These are phyloP conservation scores for Blastobotrys indianensis DNA, from an alignment of 1,139 yeast genomes.

Conservation along the genomic window DNA sequence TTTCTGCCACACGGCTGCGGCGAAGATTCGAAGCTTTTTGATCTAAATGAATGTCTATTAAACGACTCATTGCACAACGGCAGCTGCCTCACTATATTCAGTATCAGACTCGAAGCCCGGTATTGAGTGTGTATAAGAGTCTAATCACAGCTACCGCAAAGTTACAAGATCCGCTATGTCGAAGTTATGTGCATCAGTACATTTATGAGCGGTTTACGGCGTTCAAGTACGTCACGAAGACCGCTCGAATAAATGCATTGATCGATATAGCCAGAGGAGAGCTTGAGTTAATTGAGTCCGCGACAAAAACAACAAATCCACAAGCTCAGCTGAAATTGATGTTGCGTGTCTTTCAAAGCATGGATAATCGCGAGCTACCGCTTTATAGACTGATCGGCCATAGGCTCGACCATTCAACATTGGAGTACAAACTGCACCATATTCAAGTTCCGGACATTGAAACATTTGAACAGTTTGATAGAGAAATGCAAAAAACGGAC, in stretches of 20 bases:
- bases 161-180: constrained; percentile 23
- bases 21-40: too few relatives aligned
- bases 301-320: too few relatives aligned
- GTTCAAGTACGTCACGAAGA: constrained; percentile 18
- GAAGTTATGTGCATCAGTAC: constrained; percentile 16
- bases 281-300: constrained; percentile 8
- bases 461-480: constrained; percentile 11
- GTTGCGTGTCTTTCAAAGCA: constrained; percentile 15
- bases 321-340: constrained; percentile 14
- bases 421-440: constrained; percentile 15
- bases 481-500: constrained; percentile 2
- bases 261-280: constrained; percentile 14
- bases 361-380: constrained; percentile 20
- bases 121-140: constrained; percentile 17
- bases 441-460: constrained; percentile 16
- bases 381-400: constrained; percentile 14
- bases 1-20: too few relatives aligned
- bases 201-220: constrained; percentile 21
- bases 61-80: background rate
- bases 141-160: constrained; percentile 14
- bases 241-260: constrained; percentile 16
- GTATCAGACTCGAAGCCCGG: constrained; percentile 12
- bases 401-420: constrained; percentile 12
- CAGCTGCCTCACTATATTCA: constrained; percentile 22
- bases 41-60: background rate